Evolutionary conservation across 176 grass and related monocot species (phyloP), one percentile per base, ranked within the genome.

Genomic region (Bothriochloa decipiens): DNA sequence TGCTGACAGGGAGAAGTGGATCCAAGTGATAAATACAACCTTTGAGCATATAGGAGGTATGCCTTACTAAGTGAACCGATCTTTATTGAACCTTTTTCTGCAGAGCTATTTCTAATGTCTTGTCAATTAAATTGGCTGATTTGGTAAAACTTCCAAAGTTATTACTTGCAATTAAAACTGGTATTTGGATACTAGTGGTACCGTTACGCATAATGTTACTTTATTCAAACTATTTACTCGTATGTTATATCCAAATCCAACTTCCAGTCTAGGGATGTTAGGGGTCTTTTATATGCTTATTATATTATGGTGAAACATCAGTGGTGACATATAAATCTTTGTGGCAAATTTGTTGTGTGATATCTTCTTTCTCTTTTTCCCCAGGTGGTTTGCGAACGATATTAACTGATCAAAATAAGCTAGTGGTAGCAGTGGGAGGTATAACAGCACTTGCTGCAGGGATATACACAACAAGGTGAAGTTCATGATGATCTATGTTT

Each of bases 21-120:
- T 92, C 15, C 81, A 92, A 78, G 93, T 86, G 50, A 95, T 98
- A 81, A 95, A 98, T 90, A 92, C 93, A 65, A 98, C 96, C 26
- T 98, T 98, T 63, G 89, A 91, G 45, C 96, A 98, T 87, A 91
- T 98, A 83, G 93, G 96, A 98, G 96, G 96, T 98, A 86, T 84
- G 45, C 46, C 23, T 70, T 58, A 46, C 50, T 1, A 20, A 61
- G 22, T 32, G 65, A 65, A 26, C 14, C 36, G 33, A 83, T 83
- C 23, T 26, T 87, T 77, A 45, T 70, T 26, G 36, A 12, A 74
- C 4, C 29, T 72, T 82, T 74, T 39, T 84, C 69, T 43, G 37
- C 77, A 9, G 26, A 71, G 15, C 53, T 43, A 77, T 65, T 65
- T 71, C 3, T 42, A 28, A 12, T 12, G 2, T 76, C 75, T 14